Conservation (phyloP, 2,329 filamentous ascomycete genomes). For the Talaromyces amestolkiae region DNA sequence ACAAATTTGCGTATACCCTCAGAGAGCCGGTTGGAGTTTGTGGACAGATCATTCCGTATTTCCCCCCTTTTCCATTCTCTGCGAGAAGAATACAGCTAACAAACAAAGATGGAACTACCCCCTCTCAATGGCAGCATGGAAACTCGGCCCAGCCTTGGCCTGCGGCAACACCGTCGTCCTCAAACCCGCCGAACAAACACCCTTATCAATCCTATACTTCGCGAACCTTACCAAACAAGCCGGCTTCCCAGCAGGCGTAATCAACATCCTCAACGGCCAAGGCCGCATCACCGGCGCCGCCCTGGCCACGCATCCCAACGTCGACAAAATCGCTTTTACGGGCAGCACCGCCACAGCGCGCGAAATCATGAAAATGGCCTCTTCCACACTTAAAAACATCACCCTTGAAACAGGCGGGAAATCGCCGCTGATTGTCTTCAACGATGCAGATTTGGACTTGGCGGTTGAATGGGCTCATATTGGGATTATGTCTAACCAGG, state of each 20-base stretch:
- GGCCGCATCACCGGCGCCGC: constrained; percentile 67
- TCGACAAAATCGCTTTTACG: constrained; percentile 78
- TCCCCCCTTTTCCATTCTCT: not conserved
- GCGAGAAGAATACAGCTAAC: not conserved
- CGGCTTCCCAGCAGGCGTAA: constrained; percentile 73
- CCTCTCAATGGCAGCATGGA: constrained; percentile 73
- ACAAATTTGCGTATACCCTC: constrained; percentile 73
- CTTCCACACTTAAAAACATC: constrained; percentile 62
- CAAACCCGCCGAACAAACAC: constrained; percentile 59
- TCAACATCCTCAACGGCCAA: constrained; percentile 72
- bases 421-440: constrained; percentile 57
- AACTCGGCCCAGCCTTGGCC: constrained; percentile 54
- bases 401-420: constrained; percentile 62
- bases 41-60: constrained; percentile 66
- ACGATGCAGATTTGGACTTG: constrained; percentile 58
- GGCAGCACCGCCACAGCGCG: constrained; percentile 70
- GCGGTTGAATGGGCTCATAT: constrained; percentile 49
- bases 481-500: constrained; percentile 59
- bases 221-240: constrained; percentile 67
- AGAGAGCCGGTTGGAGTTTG: constrained; percentile 76
- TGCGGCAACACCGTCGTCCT: constrained; percentile 58
- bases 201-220: constrained; percentile 58
- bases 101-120: constrained; percentile 67
- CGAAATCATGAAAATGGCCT: constrained; percentile 72
- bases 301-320: constrained; percentile 63